These are phyloP conservation scores for Pseudogymnoascus sp. DNA, from an alignment of 2,329 filamentous ascomycete species.

Conservation along the genomic window DNA sequence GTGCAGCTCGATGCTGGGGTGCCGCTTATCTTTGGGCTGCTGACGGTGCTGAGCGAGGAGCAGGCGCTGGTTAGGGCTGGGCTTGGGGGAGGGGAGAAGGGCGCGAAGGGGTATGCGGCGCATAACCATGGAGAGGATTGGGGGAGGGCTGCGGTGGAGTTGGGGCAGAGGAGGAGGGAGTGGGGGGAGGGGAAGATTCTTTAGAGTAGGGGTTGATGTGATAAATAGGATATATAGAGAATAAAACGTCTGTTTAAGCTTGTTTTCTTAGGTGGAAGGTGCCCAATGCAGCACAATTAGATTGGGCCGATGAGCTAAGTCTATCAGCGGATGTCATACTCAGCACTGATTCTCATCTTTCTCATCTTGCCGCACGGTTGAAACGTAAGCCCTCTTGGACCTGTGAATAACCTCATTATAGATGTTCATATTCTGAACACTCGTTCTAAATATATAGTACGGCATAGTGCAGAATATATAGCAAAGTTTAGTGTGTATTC, in stretches of 20 bases:
- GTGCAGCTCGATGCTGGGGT: slow-evolving; percentile 83
- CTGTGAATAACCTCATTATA: background rate
- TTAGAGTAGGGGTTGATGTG: background rate
- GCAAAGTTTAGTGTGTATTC: no score
- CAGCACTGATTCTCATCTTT: no score
- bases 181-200: slow-evolving; percentile 51
- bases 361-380: background rate
- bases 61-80: slow-evolving; percentile 84
- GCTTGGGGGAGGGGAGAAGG: slow-evolving; percentile 72
- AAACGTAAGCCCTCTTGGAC: background rate
- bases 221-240: background rate
- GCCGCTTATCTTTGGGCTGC: slow-evolving; percentile 83
- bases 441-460: no score
- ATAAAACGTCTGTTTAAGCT: background rate
- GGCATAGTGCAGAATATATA: no score
- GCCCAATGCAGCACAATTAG: background rate
- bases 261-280: background rate
- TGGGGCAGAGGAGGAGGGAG: slow-evolving; percentile 77
- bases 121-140: slow-evolving; percentile 98
- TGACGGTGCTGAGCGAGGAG: slow-evolving; percentile 83
- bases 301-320: background rate
- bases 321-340: background rate
- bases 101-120: slow-evolving; percentile 55
- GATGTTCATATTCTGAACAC: background rate
- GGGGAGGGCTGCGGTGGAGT: slow-evolving; percentile 88